Evolutionary conservation across 169 alveolate species (phyloP).

Genomic region (Plasmodium inui): DNA sequence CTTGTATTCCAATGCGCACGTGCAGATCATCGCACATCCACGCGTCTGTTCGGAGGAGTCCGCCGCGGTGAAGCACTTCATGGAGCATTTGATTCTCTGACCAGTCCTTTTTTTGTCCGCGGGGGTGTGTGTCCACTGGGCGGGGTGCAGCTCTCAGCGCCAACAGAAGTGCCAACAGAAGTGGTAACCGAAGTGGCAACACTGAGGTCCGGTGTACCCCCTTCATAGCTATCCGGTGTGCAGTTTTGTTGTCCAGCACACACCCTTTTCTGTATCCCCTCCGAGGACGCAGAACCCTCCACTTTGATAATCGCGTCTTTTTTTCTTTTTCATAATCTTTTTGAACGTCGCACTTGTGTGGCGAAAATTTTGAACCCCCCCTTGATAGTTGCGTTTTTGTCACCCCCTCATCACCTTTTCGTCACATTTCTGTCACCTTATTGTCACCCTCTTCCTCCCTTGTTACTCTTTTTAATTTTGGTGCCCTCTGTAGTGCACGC

Average conservation of each 20-base stretch:
- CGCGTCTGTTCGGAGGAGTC: constrained; percentile 64
- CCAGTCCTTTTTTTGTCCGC: background rate
- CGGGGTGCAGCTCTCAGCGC: no score
- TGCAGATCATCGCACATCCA: constrained; percentile 73
- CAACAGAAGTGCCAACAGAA: no score
- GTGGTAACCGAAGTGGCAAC: no score
- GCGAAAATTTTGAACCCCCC: background rate
- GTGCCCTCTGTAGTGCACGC: background rate
- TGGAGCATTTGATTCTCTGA: constrained; percentile 66
- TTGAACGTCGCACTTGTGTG: background rate
- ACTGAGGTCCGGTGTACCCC: no score
- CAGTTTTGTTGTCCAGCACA: background rate
- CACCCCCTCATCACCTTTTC: background rate
- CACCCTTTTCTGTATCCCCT: background rate
- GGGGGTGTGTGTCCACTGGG: background rate
- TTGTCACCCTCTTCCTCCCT: background rate
- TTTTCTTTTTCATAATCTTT: background rate
- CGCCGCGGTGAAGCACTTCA: constrained; percentile 45
- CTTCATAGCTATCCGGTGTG: no score
- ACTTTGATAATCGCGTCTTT: background rate
- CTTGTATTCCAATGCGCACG: constrained; percentile 66
- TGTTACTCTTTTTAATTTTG: background rate
- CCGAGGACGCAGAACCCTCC: background rate
- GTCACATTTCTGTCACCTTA: background rate
- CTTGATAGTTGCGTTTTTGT: no score